These are phyloP conservation scores for Sporisorium iseilematis-ciliati DNA, from an alignment of 1,284 basidiomycete species.

Conservation along the genomic window DNA sequence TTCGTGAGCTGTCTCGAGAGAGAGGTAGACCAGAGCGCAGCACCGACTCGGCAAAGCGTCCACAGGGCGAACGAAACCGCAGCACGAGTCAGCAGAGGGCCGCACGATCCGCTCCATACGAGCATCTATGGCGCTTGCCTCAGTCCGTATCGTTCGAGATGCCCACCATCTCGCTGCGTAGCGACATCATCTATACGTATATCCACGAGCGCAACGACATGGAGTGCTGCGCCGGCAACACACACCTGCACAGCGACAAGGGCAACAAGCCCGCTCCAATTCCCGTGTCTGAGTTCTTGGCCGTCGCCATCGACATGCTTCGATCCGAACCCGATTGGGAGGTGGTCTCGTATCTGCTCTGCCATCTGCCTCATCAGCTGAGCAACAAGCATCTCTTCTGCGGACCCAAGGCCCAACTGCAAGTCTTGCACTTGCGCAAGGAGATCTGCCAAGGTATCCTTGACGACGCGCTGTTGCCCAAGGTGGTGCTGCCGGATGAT, in stretches of 20 bases:
- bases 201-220: slow-evolving; percentile 70
- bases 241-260: slow-evolving; percentile 56
- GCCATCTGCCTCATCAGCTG: slow-evolving; percentile 90
- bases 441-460: slow-evolving; percentile 79
- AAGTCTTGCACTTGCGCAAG: slow-evolving; percentile 78
- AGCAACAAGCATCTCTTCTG: slow-evolving; percentile 97
- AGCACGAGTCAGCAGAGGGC: slow-evolving; percentile 70
- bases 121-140: slow-evolving; percentile 81
- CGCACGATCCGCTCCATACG: slow-evolving; percentile 19
- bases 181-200: slow-evolving; percentile 71
- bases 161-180: slow-evolving; percentile 72
- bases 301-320: slow-evolving; percentile 78
- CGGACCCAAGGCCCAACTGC: slow-evolving; percentile 80
- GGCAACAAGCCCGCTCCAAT: slow-evolving; percentile 71
- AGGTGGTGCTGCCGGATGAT: slow-evolving; percentile 75
- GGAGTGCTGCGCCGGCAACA: slow-evolving; percentile 70
- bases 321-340: slow-evolving; percentile 90
- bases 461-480: slow-evolving; percentile 75
- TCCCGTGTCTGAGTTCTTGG: slow-evolving; percentile 83
- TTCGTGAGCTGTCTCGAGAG: slow-evolving; percentile 46
- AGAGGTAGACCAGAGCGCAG: slow-evolving; percentile 40
- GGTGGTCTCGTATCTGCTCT: slow-evolving; percentile 89
- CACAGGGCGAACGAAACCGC: slow-evolving; percentile 71
- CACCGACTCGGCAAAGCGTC: slow-evolving; percentile 31
- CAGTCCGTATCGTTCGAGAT: slow-evolving; percentile 80